A percentile compares a stretch with the other conserved stretches of the same genome.
Evolutionary conservation across 805 yeast genomes (phyloP).

Genomic region (Candida easanensis): DNA sequence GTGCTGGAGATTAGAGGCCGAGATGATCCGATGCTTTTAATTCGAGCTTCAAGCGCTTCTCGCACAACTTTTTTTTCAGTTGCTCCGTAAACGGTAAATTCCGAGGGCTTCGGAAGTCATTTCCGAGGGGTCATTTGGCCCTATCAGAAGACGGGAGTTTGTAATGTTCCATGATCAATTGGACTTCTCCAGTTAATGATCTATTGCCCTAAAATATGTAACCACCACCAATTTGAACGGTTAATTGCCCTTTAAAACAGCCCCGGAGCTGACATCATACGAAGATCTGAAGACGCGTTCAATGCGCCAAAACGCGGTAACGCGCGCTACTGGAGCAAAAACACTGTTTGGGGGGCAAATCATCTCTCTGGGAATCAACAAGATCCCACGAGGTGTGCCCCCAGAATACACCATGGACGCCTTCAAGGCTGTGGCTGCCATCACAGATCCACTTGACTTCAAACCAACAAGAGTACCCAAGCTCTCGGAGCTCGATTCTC

Average conservation of each 20-base stretch:
- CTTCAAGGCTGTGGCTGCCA: slow-evolving; percentile 12
- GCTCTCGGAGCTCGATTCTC: slow-evolving; percentile 60
- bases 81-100: slow-evolving; percentile 5
- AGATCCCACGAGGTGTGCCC: too few species aligned
- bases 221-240: too few species aligned
- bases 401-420: too few species aligned
- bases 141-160: background rate
- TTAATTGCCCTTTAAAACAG: background rate
- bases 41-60: background rate
- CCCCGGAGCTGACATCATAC: background rate
- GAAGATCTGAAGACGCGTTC: background rate
- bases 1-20: background rate
- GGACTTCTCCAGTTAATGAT: too few species aligned
- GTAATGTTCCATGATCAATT: too few species aligned
- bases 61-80: slow-evolving; percentile 5
- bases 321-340: background rate
- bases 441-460: slow-evolving; percentile 78
- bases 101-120: slow-evolving; percentile 9
- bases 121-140: slow-evolving; percentile 1
- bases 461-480: slow-evolving; percentile 48
- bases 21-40: slow-evolving; percentile 8
- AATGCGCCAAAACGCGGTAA: slow-evolving; percentile 4
- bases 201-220: too few species aligned
- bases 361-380: background rate
- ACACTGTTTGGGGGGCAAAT: background rate